Evolutionary conservation across 371 early-diverging fungal species (phyloP).

Genomic region (Saksenaea vasiformis): DNA sequence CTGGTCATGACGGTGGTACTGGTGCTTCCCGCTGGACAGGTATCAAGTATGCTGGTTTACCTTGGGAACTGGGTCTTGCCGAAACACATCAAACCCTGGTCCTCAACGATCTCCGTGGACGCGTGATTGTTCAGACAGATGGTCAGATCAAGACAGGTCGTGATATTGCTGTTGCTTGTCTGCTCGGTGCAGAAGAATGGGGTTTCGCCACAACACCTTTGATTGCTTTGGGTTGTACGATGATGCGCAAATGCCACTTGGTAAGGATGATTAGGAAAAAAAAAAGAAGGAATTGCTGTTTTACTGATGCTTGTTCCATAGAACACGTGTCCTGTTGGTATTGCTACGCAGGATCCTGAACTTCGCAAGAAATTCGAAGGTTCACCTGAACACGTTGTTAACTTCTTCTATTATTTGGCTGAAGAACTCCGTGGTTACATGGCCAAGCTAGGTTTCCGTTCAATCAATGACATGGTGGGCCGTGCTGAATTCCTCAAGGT

Average conservation of each 20-base stretch:
- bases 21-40: constrained; percentile 98
- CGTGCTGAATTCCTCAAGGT: constrained; percentile 82
- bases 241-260: constrained; percentile 84
- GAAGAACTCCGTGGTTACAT: constrained; percentile 91
- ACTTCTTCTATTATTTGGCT: constrained; percentile 97
- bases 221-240: constrained; percentile 94
- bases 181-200: constrained; percentile 98
- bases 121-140: constrained; percentile 95
- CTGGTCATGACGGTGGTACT: constrained; percentile 97
- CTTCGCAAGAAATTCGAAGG: constrained; percentile 94
- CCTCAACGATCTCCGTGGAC: constrained; percentile 91
- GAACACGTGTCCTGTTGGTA: constrained; percentile 96
- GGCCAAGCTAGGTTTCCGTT: constrained; percentile 93
- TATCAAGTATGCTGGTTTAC: constrained; percentile 97
- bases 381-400: constrained; percentile 92
- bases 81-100: constrained; percentile 97
- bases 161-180: constrained; percentile 93
- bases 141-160: constrained; percentile 97
- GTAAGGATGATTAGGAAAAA: too few species aligned
- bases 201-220: constrained; percentile 97
- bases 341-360: constrained; percentile 96
- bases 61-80: constrained; percentile 97
- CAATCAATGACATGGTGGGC: constrained; percentile 95
- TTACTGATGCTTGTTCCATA: constrained; percentile 21
- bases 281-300: background rate